Evolutionary conservation across 345 rosid species (phyloP).

Genomic region (Stellera chamaejasme): DNA sequence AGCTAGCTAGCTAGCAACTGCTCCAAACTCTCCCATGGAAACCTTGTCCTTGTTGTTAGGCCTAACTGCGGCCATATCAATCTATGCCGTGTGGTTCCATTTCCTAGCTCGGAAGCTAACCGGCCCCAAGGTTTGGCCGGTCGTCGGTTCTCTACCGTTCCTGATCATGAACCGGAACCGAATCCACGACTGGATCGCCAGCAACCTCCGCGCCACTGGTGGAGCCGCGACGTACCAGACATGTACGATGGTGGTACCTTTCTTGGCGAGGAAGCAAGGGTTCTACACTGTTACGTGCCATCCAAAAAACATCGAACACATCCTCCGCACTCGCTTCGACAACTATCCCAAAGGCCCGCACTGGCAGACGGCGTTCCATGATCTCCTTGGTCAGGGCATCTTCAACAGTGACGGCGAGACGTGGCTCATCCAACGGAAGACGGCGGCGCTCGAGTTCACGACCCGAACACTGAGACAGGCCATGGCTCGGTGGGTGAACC

Average conservation of each 20-base stretch:
- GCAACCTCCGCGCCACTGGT: constrained; percentile 59
- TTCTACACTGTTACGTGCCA: constrained; percentile 82
- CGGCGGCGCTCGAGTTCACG: constrained; percentile 89
- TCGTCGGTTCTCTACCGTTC: constrained; percentile 68
- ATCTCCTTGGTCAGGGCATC: constrained; percentile 79
- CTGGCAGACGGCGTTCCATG: constrained; percentile 78
- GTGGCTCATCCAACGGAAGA: constrained; percentile 87
- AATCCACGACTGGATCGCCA: constrained; percentile 76
- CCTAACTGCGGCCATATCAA: constrained; percentile 30
- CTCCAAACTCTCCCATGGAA: constrained; percentile 35
- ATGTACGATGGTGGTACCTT: constrained; percentile 61
- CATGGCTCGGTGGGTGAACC: constrained; percentile 92
- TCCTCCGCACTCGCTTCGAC: constrained; percentile 72
- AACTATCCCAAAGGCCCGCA: constrained; percentile 87
- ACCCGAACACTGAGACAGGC: constrained; percentile 83
- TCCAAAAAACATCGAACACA: constrained; percentile 81
- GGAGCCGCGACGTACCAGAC: constrained; percentile 76
- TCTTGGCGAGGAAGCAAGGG: constrained; percentile 61
- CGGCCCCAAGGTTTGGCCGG: constrained; percentile 65
- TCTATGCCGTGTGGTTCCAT: constrained; percentile 73
- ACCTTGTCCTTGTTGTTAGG: constrained; percentile 18
- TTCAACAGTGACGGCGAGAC: constrained; percentile 90
- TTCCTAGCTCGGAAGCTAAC: constrained; percentile 48
- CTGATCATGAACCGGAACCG: constrained; percentile 46
- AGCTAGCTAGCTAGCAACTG: no score